Conservation (phyloP, 176 grass and related monocot species). For the Aegilops bicornis region DNA sequence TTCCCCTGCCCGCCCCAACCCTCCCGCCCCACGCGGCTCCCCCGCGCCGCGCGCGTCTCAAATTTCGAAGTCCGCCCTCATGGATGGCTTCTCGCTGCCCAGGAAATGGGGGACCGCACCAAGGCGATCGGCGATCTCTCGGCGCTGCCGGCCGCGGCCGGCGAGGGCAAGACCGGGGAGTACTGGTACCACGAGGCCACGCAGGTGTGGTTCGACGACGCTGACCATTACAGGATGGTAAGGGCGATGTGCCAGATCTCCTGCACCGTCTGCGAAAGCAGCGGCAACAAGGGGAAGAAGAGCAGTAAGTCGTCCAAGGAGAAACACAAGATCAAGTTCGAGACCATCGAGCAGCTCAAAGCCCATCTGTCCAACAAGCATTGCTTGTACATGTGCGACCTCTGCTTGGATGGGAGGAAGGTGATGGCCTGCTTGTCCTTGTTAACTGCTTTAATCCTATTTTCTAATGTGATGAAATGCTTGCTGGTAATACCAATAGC, state of each 20-base stretch:
- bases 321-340: conserved; percentile 51
- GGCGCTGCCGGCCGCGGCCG: conserved; percentile 22
- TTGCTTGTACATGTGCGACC: conserved; percentile 64
- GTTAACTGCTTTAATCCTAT: not conserved
- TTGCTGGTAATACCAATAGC: not conserved
- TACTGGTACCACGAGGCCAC: conserved; percentile 80
- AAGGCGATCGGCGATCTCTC: conserved; percentile 64
- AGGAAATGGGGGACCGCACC: conserved; percentile 60
- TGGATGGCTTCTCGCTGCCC: not conserved
- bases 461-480: not conserved
- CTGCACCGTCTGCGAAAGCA: conserved; percentile 60
- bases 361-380: conserved; percentile 63
- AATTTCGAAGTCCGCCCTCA: not conserved
- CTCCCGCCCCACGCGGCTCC: not conserved
- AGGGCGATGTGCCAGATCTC: conserved; percentile 71
- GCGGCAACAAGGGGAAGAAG: conserved; percentile 29
- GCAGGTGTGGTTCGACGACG: conserved; percentile 62
- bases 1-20: not conserved
- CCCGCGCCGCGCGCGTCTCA: not conserved
- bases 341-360: conserved; percentile 72
- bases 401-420: conserved; percentile 82
- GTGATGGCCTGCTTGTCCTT: conserved; percentile 30
- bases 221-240: conserved; percentile 65
- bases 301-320: conserved; percentile 24
- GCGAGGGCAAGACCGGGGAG: conserved; percentile 50